Percentiles rank a stretch among this genome's conserved stretches.
Evolutionary conservation across 257 asterid species (phyloP).

Genomic region (Capsicum pubescens): DNA sequence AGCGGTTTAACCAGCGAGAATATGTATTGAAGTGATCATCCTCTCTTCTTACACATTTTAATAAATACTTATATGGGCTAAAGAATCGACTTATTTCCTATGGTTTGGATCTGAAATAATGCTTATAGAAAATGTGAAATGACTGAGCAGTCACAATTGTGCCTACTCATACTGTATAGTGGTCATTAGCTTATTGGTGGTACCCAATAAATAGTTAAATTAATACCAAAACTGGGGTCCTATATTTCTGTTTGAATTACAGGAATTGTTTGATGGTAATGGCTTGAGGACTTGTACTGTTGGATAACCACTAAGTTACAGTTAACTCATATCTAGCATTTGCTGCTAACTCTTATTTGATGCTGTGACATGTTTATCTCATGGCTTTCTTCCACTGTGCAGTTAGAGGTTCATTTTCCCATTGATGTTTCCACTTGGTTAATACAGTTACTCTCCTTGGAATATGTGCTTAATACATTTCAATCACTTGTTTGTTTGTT

Average conservation of each 20-base stretch:
- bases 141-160: background rate
- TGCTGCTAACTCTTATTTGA: background rate
- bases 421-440: background rate
- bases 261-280: background rate
- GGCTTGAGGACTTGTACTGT: background rate
- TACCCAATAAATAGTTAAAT: conserved; percentile 5
- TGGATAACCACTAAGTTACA: background rate
- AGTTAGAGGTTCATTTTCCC: background rate
- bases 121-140: background rate
- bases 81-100: background rate
- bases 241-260: background rate
- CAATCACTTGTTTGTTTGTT: conserved; percentile 9
- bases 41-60: background rate
- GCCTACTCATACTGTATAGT: background rate
- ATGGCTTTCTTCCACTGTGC: conserved; percentile 6
- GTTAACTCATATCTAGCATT: background rate
- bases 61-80: background rate
- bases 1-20: background rate
- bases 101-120: background rate
- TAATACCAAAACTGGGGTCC: background rate
- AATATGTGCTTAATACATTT: background rate
- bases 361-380: conserved; percentile 20
- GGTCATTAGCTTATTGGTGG: background rate
- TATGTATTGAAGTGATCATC: background rate
- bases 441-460: background rate